These are phyloP conservation scores for Phytophthora meadii DNA, from an alignment of 352 stramenopile genomes.

Conservation along the genomic window DNA sequence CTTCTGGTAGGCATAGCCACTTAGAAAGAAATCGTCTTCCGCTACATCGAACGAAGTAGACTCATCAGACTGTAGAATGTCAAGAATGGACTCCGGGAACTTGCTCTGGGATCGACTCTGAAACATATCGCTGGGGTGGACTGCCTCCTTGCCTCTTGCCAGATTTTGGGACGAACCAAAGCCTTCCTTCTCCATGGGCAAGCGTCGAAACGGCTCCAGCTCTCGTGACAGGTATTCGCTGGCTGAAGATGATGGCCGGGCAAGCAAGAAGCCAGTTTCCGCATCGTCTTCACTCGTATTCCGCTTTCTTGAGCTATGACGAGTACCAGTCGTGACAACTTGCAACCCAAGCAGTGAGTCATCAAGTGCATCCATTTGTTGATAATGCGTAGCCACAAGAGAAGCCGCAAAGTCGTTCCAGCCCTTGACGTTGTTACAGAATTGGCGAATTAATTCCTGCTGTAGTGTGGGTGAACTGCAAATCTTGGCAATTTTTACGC, in stretches of 20 bases:
- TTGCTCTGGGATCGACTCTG: constrained; percentile 76
- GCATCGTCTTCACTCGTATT: constrained; percentile 46
- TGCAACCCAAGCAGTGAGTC: constrained; percentile 47
- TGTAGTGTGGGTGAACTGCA: constrained; percentile 75
- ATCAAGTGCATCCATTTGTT: constrained; percentile 80
- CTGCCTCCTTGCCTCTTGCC: constrained; percentile 56
- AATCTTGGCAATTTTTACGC: constrained; percentile 84
- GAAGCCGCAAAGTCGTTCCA: constrained; percentile 77
- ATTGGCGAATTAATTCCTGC: constrained; percentile 82
- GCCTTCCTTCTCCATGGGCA: constrained; percentile 78
- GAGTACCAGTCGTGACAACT: constrained; percentile 20
- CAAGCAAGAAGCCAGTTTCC: constrained; percentile 62
- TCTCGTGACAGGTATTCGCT: constrained; percentile 74
- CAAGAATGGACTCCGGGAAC: constrained; percentile 74
- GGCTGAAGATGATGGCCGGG: constrained; percentile 62
- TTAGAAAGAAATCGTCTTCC: constrained; percentile 61
- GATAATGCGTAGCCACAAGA: constrained; percentile 75
- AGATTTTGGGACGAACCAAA: constrained; percentile 72
- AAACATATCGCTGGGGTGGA: constrained; percentile 78
- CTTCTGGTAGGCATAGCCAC: constrained; percentile 81
- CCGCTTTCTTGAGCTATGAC: constrained; percentile 25
- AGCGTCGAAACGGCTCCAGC: constrained; percentile 65
- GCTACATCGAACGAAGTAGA: constrained; percentile 60
- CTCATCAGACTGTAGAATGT: constrained; percentile 70
- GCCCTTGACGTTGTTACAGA: constrained; percentile 61